Evolutionary conservation across 116 monocot species (phyloP).

Genomic region (Trichopus zeylanicus): DNA sequence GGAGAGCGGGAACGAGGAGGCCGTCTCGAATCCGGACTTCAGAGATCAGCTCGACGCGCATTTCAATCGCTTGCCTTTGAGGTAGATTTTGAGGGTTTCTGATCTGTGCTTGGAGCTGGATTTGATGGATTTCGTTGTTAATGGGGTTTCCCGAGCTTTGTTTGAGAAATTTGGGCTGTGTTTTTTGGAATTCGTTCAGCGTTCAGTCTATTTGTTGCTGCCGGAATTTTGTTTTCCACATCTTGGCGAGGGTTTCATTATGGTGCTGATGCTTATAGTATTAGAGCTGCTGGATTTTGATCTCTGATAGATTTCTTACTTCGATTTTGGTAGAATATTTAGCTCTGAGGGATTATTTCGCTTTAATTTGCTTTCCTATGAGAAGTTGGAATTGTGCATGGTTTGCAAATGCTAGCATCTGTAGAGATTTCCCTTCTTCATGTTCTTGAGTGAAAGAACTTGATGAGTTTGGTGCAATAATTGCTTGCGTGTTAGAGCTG

Average conservation of each 20-base stretch:
- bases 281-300: too few species aligned
- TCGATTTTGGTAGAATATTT: too few species aligned
- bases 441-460: too few species aligned
- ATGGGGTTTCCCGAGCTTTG: neutral
- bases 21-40: conserved; percentile 47
- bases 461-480: too few species aligned
- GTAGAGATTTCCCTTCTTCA: too few species aligned
- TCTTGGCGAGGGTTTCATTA: too few species aligned
- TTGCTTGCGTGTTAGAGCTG: neutral
- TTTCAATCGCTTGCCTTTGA: conserved; percentile 60
- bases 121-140: neutral
- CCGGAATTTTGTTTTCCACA: neutral
- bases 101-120: neutral
- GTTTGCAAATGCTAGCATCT: too few species aligned
- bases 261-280: too few species aligned
- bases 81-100: conserved; percentile 23
- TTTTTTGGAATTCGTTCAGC: neutral
- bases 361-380: too few species aligned
- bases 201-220: neutral
- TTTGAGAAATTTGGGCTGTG: neutral
- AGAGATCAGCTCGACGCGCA: conserved; percentile 63
- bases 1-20: conserved; percentile 51
- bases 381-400: too few species aligned
- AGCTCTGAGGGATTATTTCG: too few species aligned
- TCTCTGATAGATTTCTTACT: too few species aligned